Conservation (phyloP, 805 yeast genomes). For the Tetrapisispora iriomotensis region DNA sequence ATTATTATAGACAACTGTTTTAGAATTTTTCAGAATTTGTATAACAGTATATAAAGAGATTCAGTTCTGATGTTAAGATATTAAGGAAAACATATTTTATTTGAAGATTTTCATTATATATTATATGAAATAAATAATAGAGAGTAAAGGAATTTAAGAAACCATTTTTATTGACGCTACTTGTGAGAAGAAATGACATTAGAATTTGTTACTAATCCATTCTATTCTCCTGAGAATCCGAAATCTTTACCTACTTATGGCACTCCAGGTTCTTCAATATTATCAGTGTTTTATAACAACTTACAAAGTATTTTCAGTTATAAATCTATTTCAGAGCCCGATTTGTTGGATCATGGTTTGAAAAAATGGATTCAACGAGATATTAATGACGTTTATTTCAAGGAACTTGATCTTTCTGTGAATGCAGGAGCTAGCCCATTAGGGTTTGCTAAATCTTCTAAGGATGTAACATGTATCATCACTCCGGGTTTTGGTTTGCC, state of each 20-base stretch:
- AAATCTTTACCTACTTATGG: constrained; percentile 40
- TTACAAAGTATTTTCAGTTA: constrained; percentile 55
- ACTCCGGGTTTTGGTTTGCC: constrained; percentile 60
- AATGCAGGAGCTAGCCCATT: constrained; percentile 77
- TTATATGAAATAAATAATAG: too few species aligned
- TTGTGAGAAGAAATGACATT: constrained; percentile 4
- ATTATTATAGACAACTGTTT: too few species aligned
- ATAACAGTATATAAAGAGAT: too few species aligned
- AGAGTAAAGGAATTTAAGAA: too few species aligned
- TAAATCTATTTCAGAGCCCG: constrained; percentile 53
- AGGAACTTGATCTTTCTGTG: constrained; percentile 56
- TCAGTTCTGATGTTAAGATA: too few species aligned
- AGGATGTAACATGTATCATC: constrained; percentile 33
- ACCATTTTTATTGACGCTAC: too few species aligned
- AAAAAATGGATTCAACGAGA: constrained; percentile 42
- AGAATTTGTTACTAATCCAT: constrained; percentile 36
- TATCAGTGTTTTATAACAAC: constrained; percentile 39
- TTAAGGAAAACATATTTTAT: too few species aligned
- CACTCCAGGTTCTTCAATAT: constrained; percentile 44
- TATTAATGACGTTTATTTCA: constrained; percentile 9
- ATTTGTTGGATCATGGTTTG: constrained; percentile 50
- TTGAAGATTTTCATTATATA: too few species aligned
- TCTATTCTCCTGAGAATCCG: constrained; percentile 55
- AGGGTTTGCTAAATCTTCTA: constrained; percentile 44
- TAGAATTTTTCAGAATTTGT: too few species aligned